Base-by-base conservation (phyloP, 495 filamentous ascomycete genomes). In the Podospora pseudocomata region DNA sequence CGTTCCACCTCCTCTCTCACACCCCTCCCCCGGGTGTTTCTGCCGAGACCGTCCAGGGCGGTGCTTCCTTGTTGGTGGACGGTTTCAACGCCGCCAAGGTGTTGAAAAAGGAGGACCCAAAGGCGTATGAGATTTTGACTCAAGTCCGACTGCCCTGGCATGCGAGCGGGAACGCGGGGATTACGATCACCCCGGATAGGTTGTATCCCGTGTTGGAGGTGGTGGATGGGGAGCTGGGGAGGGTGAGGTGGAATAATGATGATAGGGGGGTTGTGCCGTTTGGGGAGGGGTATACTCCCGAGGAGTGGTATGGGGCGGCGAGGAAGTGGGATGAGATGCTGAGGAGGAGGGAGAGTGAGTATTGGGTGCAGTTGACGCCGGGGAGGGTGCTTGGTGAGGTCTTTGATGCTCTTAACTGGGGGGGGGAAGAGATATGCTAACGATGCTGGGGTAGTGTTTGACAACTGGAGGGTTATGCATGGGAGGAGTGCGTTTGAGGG, bases 391-490 rank as follows among this genome's bases (percentile, higher is more conserved):
- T 97, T 44, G 88, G 91, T 93, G 79, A 75, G 87, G 79, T 18
- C 30, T 23, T 7, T 27, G 18, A 53, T 34, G 3, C 4, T 3
- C 27, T 19, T 11, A 0, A 16, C n/a, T 27, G 4, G n/a, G 34
- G n/a, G 13, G 7, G 23, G 5, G 64, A 7, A 60, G 28, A 49
- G 16, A 20, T 27, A 32, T 13, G 58, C 39, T 67, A 20, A 34
- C 69, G 68, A 55, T 68, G 67, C 30, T 68, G 63, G 15, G 0
- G 15, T n/a, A 92, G 89, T 97, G 20, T 97, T 98, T 75, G 92
- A 98, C 77, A 97, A 98, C 74, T 97, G 93, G 93, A 85, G 94
- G 67, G 92, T 96, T 66, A 78, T 98, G 60, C 94, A 98, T 77
- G 94, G 93, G 3, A 83, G 94, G 69, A 85, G 86, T 23, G 84